Base-by-base conservation (phyloP, 225 moss, liverwort and hornwort genomes). In the Climacium dendroides region DNA sequence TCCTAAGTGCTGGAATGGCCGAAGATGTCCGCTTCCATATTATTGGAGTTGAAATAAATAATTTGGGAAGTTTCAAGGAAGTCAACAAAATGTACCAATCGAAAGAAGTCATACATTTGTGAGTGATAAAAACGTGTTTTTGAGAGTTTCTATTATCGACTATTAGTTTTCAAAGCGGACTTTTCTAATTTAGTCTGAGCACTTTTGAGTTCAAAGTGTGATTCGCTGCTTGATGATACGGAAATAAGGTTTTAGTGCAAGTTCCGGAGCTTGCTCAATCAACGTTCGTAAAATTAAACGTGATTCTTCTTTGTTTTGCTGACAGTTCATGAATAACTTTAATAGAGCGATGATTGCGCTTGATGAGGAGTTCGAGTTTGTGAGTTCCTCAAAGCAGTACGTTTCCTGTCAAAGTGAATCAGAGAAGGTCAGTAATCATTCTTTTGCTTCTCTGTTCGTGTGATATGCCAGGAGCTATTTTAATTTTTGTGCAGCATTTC, bases 311-410 rank as follows among this genome's bases (percentile, higher is more conserved):
- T 26, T 74, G 13, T 79, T 83, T 53, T 73, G 61, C 79, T 61
- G 26, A 78, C 92, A 96, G 98, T 98, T 89, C 79, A 96, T 98
- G 96, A 95, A 98, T 79, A 94, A 91, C 74, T 98, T 98, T n/a
- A 94, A 98, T 79, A 87, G 90, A 91, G 89, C 90, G 63, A 98
- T 98, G 98, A 95, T 96, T 89, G 94, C 85, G 41, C 93, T 98
- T 80, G 98, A 96, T 58, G 94, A 92, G 67, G 89, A 93, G 89
- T 96, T 94, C 41, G 75, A 91, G 58, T 96, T 98, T 90, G 92
- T 96, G 55, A 89, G 91, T 87, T 96, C 94, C 87, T 89, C 86
- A 50, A 96, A 98, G 88, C 96, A 98, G 88, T 96, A 93, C 91
- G 88, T 94, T 39, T 98, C 98, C 59, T 94, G 89, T 79, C 91